These are phyloP conservation scores for Termitomyces sp. DNA, from an alignment of 768 basidiomycete genomes.

Conservation along the genomic window DNA sequence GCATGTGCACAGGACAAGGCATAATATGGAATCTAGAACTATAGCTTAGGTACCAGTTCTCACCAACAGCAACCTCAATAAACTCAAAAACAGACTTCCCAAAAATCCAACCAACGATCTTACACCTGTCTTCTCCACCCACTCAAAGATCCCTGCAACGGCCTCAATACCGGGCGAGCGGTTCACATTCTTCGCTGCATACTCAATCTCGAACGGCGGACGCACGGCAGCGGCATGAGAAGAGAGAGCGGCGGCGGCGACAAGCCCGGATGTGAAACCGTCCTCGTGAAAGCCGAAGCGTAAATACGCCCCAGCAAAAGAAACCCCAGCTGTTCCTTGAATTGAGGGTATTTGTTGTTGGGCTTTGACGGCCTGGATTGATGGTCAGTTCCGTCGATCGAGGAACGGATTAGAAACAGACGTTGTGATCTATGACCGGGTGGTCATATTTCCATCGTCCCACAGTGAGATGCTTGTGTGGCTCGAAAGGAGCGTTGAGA, in stretches of 20 bases:
- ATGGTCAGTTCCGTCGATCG: background rate
- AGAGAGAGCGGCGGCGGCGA: conserved; percentile 22
- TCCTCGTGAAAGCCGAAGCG: conserved; percentile 84
- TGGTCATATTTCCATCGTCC: conserved; percentile 63
- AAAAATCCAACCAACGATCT: background rate
- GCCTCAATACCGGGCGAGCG: conserved; percentile 11
- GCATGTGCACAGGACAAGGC: no score
- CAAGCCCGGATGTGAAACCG: conserved; percentile 51
- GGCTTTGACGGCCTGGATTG: conserved; percentile 42
- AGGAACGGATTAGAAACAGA: conserved; percentile 16
- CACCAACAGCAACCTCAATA: background rate
- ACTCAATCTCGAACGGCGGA: conserved; percentile 38
- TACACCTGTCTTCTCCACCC: conserved; percentile 30
- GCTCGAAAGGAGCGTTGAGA: conserved; percentile 65
- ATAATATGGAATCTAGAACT: no score
- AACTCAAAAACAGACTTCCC: background rate
- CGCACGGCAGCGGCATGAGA: conserved; percentile 13
- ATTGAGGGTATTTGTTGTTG: conserved; percentile 51
- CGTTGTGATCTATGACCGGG: conserved; percentile 54
- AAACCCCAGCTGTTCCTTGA: conserved; percentile 56
- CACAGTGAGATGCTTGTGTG: conserved; percentile 35
- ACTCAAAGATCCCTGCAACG: conserved; percentile 30
- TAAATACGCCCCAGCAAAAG: conserved; percentile 68
- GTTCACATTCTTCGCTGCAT: conserved; percentile 25
- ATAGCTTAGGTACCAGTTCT: background rate